Percentiles rank a stretch among this genome's conserved stretches.
Evolutionary conservation across 1,284 basidiomycete genomes (phyloP).

Genomic region (Puccinia hordei): DNA sequence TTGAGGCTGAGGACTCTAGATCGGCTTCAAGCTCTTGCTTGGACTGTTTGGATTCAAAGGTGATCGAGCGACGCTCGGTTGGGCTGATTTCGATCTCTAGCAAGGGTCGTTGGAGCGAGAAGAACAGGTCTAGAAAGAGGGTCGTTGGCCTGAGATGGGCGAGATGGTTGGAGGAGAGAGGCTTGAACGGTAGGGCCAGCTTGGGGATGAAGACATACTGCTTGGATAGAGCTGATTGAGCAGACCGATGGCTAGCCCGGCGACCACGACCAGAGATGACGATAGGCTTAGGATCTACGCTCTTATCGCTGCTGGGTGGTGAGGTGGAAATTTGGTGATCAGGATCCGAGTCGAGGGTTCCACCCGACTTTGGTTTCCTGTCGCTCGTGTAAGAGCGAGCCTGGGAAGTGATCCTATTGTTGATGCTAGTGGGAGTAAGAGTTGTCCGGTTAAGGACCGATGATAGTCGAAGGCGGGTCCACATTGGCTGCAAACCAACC

Average conservation of each 20-base stretch:
- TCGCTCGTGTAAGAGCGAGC: slow-evolving; percentile 26
- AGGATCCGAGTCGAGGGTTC: background rate
- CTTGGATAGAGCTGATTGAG: background rate
- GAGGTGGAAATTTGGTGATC: background rate
- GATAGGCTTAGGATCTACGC: slow-evolving; percentile 20
- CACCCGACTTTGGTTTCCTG: slow-evolving; percentile 35
- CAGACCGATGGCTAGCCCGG: background rate
- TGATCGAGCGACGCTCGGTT: slow-evolving; percentile 38
- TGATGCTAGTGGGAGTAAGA: background rate
- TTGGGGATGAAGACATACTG: background rate
- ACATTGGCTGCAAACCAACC: slow-evolving; percentile 24
- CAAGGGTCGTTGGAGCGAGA: slow-evolving; percentile 35
- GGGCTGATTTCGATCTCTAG: slow-evolving; percentile 34
- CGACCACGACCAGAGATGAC: slow-evolving; percentile 31
- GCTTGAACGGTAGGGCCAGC: slow-evolving; percentile 21
- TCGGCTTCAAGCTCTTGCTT: slow-evolving; percentile 5
- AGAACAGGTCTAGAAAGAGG: slow-evolving; percentile 36
- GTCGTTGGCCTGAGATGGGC: slow-evolving; percentile 34
- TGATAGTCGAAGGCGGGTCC: slow-evolving; percentile 5
- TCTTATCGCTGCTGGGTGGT: background rate
- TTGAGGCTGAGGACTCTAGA: background rate
- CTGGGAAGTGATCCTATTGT: background rate
- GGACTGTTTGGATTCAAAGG: slow-evolving; percentile 1
- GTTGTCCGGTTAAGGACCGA: slow-evolving; percentile 10
- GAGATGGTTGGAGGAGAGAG: slow-evolving; percentile 36